Evolutionary conservation across 345 rosid species (phyloP).

Genomic region (Adansonia digitata): DNA sequence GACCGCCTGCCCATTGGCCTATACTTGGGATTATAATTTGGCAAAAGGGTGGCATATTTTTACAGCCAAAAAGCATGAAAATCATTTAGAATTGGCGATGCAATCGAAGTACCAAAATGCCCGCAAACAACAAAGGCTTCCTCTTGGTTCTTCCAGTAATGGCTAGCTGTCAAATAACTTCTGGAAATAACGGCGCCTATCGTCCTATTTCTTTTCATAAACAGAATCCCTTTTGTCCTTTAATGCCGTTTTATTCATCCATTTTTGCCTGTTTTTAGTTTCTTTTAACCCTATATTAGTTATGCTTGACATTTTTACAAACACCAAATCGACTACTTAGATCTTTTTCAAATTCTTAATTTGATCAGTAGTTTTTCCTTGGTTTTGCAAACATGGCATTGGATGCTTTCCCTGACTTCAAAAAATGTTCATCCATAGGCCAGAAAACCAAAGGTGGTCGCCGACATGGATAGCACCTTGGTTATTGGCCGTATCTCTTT

Average conservation of each 20-base stretch:
- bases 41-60: no score
- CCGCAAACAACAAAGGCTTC: neutral
- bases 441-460: no score
- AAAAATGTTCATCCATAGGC: neutral
- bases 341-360: no score
- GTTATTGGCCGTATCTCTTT: no score
- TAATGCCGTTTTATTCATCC: no score
- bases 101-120: neutral
- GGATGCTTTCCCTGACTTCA: neutral
- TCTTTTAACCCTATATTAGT: neutral
- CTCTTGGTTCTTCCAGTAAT: neutral
- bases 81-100: neutral
- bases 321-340: no score
- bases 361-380: no score
- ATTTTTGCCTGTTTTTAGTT: neutral
- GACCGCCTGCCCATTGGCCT: no score
- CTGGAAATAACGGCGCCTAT: neutral
- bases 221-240: neutral
- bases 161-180: no score
- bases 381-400: neutral
- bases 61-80: neutral
- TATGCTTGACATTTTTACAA: neutral
- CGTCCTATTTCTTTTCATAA: neutral
- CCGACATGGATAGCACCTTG: no score
- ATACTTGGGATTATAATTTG: no score